phyloP scores from a whole-genome alignment of 1,139 yeast species.

The Suhomyces taliae region DNA sequence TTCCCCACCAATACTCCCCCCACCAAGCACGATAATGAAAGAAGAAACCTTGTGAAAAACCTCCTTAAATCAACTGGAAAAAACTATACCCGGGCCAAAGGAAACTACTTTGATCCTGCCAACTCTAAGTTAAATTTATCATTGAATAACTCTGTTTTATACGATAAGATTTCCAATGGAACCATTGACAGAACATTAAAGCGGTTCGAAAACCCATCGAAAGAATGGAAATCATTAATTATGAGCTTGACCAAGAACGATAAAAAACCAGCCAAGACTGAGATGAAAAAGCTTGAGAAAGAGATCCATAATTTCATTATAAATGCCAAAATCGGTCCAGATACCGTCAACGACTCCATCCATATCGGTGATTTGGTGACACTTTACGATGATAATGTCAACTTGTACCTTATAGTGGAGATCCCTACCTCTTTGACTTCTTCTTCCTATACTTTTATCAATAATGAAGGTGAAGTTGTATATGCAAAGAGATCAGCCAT shows the following conservation, averaged over 20 bases:
- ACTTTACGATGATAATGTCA: conserved; percentile 29
- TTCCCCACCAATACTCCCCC: not conserved
- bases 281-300: conserved; percentile 1
- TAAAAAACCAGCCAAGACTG: not conserved
- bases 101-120: conserved; percentile 16
- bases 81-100: conserved; percentile 4
- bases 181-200: conserved; percentile 18
- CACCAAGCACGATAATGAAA: not conserved
- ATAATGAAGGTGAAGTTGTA: conserved; percentile 55
- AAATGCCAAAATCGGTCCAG: conserved; percentile 29
- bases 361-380: conserved; percentile 43
- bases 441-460: conserved; percentile 49
- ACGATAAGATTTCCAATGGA: conserved; percentile 16
- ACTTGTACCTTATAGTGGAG: conserved; percentile 34
- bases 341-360: conserved; percentile 24
- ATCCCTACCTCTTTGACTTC: conserved; percentile 31
- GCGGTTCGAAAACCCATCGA: conserved; percentile 22
- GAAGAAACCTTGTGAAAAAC: conserved; percentile 3
- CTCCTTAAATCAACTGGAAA: conserved; percentile 8
- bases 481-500: conserved; percentile 50
- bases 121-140: conserved; percentile 14
- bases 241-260: not conserved
- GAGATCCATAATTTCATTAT: conserved; percentile 16
- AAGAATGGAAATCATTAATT: conserved; percentile 20
- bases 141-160: conserved; percentile 15